Percentiles rank a stretch among this genome's conserved stretches.
phyloP scores from a whole-genome alignment of 495 filamentous ascomycete species.

The Penicillium manginii region DNA sequence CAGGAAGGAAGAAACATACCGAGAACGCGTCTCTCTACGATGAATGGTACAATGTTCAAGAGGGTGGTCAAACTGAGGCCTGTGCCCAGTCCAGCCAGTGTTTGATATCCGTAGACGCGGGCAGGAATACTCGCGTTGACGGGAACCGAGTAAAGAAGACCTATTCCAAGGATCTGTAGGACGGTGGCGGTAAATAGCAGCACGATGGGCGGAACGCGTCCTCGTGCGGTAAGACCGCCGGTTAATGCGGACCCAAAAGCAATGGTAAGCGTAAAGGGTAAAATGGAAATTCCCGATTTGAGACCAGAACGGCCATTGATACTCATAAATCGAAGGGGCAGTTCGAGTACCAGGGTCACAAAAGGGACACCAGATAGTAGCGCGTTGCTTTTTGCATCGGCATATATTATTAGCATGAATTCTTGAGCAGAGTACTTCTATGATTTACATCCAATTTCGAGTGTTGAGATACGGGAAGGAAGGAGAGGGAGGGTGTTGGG shows the following conservation, averaged over 20 bases:
- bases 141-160: slow-evolving; percentile 1
- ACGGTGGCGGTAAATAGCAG: not conserved
- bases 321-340: slow-evolving; percentile 6
- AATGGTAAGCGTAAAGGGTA: not conserved
- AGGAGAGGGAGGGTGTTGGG: too few relatives aligned
- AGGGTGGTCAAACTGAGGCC: slow-evolving; percentile 5
- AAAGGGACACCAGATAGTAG: slow-evolving; percentile 3
- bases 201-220: not conserved
- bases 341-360: slow-evolving; percentile 5
- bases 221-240: not conserved
- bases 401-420: too few relatives aligned
- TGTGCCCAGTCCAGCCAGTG: not conserved
- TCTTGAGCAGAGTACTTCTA: too few relatives aligned
- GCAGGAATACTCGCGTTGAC: not conserved
- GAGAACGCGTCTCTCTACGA: not conserved
- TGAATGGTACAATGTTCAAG: not conserved
- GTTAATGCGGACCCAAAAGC: not conserved
- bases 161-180: not conserved
- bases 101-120: slow-evolving; percentile 6
- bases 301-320: not conserved
- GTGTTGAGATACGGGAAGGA: too few relatives aligned
- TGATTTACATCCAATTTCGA: too few relatives aligned
- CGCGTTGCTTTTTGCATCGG: not conserved
- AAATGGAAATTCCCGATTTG: not conserved
- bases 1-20: not conserved